Conservation (phyloP, 108 stramenopile genomes). For the Fistulifera solaris region DNA sequence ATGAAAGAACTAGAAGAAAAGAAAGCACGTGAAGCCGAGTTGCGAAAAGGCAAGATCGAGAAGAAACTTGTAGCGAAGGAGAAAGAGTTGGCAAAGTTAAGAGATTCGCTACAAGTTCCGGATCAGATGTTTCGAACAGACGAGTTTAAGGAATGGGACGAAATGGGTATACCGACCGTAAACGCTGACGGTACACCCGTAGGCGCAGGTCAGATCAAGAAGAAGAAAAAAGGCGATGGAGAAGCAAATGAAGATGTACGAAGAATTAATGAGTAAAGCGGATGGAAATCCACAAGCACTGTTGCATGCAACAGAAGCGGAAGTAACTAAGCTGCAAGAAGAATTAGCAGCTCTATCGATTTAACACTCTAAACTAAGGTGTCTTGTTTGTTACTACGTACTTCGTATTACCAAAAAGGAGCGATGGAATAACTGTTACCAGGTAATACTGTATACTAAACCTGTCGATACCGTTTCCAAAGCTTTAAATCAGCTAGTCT, state of each 20-base stretch:
- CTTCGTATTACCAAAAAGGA: too few relatives aligned
- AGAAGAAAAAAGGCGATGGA: conserved; percentile 22
- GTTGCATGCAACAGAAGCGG: neutral
- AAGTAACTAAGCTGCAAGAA: neutral
- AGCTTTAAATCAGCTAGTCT: too few relatives aligned
- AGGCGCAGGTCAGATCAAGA: conserved; percentile 37
- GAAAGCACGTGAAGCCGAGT: conserved; percentile 23
- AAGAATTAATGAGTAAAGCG: neutral
- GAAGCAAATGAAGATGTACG: conserved; percentile 3
- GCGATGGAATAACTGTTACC: too few relatives aligned
- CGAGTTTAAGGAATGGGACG: conserved; percentile 49
- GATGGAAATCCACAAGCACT: neutral
- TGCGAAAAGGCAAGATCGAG: conserved; percentile 45
- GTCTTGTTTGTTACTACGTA: too few relatives aligned
- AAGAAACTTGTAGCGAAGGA: conserved; percentile 45
- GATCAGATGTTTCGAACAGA: conserved; percentile 36
- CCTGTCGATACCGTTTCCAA: too few relatives aligned
- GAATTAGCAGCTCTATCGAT: conserved; percentile 1
- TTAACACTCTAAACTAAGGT: too few relatives aligned
- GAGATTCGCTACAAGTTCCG: conserved; percentile 32
- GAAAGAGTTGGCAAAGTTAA: conserved; percentile 37
- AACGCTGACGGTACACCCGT: conserved; percentile 41
- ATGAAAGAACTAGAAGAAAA: conserved; percentile 67
- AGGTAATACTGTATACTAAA: too few relatives aligned
- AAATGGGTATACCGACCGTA: conserved; percentile 31